These are phyloP conservation scores for Sclerotinia borealis DNA, from an alignment of 2,329 filamentous ascomycete species.

Conservation along the genomic window DNA sequence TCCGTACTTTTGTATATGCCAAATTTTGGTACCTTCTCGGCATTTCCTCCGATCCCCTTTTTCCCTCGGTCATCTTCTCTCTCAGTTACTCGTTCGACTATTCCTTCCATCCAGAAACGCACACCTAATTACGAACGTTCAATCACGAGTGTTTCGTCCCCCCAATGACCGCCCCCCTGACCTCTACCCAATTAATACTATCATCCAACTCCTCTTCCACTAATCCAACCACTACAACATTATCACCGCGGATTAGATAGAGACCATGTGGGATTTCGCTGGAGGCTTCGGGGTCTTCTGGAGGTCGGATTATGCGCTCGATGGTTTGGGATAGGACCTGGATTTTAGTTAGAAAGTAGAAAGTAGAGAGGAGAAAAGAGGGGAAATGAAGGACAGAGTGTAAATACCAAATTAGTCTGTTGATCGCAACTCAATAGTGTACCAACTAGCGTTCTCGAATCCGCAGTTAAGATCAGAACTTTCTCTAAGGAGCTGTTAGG, in stretches of 20 bases:
- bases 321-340: conserved; percentile 74
- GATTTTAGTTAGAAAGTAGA: conserved; percentile 4
- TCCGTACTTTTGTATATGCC: background rate
- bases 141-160: conserved; percentile 67
- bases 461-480: conserved; percentile 84
- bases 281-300: conserved; percentile 76
- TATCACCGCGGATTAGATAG: conserved; percentile 90
- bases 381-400: background rate
- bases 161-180: conserved; percentile 77
- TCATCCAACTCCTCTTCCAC: conserved; percentile 85
- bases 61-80: background rate
- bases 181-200: conserved; percentile 88
- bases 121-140: background rate
- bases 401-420: conserved; percentile 71
- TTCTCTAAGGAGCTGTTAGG: conserved; percentile 59
- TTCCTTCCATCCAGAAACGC: background rate
- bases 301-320: conserved; percentile 83
- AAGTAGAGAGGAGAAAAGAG: too few relatives aligned
- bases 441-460: conserved; percentile 81
- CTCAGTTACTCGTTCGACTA: background rate
- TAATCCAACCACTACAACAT: conserved; percentile 82
- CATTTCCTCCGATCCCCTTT: background rate
- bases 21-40: conserved; percentile 5
- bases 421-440: conserved; percentile 82
- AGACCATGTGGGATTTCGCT: conserved; percentile 77